A percentile compares a stretch with the other conserved stretches of the same genome.
Conservation (phyloP, 768 basidiomycete species). For the Lentinula boryana region DNA sequence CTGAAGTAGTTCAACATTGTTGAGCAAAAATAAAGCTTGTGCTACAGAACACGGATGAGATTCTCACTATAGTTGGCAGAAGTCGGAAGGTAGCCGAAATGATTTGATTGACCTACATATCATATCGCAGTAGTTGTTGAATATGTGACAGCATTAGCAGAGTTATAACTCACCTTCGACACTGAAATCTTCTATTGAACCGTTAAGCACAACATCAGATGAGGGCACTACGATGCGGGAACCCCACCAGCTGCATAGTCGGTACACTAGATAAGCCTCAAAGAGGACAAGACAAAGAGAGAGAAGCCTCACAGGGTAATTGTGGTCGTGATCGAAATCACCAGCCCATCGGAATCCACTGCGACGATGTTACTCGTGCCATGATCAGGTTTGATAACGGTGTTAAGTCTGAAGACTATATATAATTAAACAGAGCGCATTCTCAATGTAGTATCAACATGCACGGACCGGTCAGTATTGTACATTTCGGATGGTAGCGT, state of each 20-base stretch:
- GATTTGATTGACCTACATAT: background rate
- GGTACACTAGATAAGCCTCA: background rate
- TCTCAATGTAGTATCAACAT: background rate
- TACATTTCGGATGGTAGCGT: background rate
- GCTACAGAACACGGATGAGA: background rate
- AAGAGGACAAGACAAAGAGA: background rate
- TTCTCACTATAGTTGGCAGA: background rate
- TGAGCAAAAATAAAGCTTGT: background rate
- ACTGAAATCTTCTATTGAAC: constrained; percentile 3
- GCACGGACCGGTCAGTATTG: background rate
- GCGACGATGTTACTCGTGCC: constrained; percentile 3
- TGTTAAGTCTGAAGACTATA: background rate
- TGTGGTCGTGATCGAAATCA: constrained; percentile 6
- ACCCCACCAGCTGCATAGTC: background rate
- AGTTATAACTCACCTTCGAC: background rate
- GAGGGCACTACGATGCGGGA: constrained; percentile 5
- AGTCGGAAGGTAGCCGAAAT: background rate
- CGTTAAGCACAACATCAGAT: constrained; percentile 5
- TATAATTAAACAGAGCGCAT: background rate
- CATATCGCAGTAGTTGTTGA: background rate
- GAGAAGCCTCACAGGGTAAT: background rate
- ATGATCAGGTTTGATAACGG: background rate
- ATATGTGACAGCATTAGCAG: background rate
- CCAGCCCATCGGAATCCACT: constrained; percentile 3
- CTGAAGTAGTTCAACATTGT: background rate